Evolutionary conservation across 164 flowering plant genomes (phyloP).

Genomic region (Taxillus chinensis): DNA sequence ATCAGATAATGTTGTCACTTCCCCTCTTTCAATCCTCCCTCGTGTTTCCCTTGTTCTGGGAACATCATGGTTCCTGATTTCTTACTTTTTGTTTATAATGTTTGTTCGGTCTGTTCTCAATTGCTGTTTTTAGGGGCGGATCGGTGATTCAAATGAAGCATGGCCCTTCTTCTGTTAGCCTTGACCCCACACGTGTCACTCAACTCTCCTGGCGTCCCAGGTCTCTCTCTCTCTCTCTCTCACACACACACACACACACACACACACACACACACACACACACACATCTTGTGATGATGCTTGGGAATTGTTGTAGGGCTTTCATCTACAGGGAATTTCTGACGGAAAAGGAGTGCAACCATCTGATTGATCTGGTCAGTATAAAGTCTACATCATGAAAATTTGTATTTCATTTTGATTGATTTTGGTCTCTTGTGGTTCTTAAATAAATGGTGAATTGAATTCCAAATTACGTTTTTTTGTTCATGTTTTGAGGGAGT

Average conservation of each 20-base stretch:
- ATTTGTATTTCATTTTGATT: too few species aligned
- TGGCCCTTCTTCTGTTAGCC: conserved; percentile 1
- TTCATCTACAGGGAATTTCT: conserved; percentile 12
- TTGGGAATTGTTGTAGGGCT: conserved; percentile 4
- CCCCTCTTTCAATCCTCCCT: too few species aligned
- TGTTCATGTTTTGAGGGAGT: neutral
- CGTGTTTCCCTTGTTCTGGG: too few species aligned
- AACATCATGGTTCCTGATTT: too few species aligned
- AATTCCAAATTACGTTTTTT: neutral
- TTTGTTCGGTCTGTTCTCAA: too few species aligned
- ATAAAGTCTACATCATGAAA: neutral
- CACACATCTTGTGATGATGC: neutral
- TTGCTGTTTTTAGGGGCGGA: conserved; percentile 1
- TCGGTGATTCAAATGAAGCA: conserved; percentile 11
- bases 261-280: too few species aligned
- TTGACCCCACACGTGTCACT: conserved; percentile 17
- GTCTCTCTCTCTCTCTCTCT: conserved; percentile 7
- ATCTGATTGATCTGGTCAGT: conserved; percentile 14
- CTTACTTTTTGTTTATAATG: too few species aligned
- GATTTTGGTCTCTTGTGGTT: too few species aligned
- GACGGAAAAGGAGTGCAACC: conserved; percentile 15
- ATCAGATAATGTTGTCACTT: too few species aligned
- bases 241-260: too few species aligned
- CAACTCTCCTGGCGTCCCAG: conserved; percentile 22
- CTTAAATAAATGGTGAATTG: too few species aligned